Conservation (phyloP, 106 monocot genomes). For the Dactylorhiza incarnata region DNA sequence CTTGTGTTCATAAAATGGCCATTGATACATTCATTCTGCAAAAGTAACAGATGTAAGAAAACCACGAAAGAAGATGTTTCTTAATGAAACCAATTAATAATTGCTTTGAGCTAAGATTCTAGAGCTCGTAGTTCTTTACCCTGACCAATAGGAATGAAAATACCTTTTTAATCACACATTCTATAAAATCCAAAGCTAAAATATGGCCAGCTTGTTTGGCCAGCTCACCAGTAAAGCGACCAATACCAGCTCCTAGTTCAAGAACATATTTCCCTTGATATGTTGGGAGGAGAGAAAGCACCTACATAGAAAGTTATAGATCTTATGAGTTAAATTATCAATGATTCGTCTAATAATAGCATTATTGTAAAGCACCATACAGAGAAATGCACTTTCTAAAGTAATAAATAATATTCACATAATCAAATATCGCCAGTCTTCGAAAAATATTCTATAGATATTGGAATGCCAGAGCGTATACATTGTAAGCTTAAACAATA, state of each 20-base stretch:
- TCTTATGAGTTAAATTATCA: background rate
- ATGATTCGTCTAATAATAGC: background rate
- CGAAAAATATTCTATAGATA: no score
- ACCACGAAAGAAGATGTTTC: background rate
- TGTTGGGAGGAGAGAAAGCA: conserved; percentile 90
- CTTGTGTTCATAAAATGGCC: conserved; percentile 69
- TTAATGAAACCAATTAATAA: background rate
- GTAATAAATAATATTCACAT: background rate
- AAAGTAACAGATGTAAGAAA: background rate
- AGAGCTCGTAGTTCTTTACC: background rate
- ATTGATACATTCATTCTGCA: conserved; percentile 87
- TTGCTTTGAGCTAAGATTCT: conserved; percentile 1
- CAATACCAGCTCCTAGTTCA: conserved; percentile 97
- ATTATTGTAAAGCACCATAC: background rate
- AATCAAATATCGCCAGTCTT: background rate
- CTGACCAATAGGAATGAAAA: background rate
- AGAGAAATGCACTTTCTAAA: background rate
- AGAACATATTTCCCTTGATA: conserved; percentile 69
- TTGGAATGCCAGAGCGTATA: no score
- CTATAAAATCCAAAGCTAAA: conserved; percentile 93
- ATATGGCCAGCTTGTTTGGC: conserved; percentile 82
- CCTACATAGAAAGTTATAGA: conserved; percentile 26
- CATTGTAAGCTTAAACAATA: background rate
- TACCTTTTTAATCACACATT: conserved; percentile 91
- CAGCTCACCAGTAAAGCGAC: conserved; percentile 94